Percentiles rank a stretch among this genome's conserved stretches.
These are phyloP conservation scores for Salix suchowensis DNA, from an alignment of 345 rosid genomes.

Conservation along the genomic window DNA sequence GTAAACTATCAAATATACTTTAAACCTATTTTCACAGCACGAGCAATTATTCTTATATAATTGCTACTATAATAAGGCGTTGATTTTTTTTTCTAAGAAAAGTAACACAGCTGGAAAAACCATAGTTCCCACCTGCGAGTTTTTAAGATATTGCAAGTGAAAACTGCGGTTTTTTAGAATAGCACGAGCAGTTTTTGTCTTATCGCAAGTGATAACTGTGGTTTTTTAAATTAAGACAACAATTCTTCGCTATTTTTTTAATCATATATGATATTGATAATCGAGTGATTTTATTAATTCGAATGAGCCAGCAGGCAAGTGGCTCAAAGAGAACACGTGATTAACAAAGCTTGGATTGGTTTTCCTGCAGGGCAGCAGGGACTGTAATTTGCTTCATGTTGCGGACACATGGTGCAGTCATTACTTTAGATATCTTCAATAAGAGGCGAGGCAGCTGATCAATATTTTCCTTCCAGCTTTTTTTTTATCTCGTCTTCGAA, in stretches of 20 bases:
- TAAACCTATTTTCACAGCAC: background rate
- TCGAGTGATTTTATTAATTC: too few species aligned
- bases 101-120: too few species aligned
- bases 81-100: too few species aligned
- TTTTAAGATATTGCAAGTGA: too few species aligned
- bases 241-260: too few species aligned
- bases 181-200: too few species aligned
- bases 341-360: background rate
- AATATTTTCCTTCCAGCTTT: background rate
- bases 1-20: background rate
- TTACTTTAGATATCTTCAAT: background rate
- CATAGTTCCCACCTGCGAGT: too few species aligned
- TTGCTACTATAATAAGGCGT: background rate
- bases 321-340: background rate
- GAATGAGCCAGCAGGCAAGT: too few species aligned
- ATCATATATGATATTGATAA: too few species aligned
- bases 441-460: constrained; percentile 9
- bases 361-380: background rate
- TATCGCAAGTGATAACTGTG: too few species aligned
- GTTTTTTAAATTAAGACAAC: too few species aligned
- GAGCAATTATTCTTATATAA: background rate
- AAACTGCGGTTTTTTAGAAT: too few species aligned
- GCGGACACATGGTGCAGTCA: background rate
- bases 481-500: constrained; percentile 3
- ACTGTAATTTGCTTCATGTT: background rate